Percentiles rank a stretch among this genome's conserved stretches.
phyloP scores from a whole-genome alignment of 2,329 filamentous ascomycete genomes.

The Bisporella sp. region DNA sequence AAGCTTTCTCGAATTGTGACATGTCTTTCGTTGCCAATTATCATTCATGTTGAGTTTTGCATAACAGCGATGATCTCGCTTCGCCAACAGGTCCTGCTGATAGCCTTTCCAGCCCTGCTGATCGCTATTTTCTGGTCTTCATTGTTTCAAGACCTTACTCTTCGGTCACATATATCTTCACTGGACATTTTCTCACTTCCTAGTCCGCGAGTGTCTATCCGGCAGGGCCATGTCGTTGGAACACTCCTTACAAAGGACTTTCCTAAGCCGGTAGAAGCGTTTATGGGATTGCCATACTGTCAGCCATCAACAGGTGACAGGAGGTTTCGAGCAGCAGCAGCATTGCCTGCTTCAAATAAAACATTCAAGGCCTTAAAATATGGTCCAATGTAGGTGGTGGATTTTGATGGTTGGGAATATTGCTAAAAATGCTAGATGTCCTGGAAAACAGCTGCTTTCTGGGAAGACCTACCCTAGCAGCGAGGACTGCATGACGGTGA shows the following conservation, averaged over 20 bases:
- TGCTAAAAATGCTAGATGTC: slow-evolving; percentile 22
- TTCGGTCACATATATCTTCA: no score
- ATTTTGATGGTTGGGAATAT: no score
- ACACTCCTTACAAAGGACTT: not conserved
- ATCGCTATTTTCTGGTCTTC: no score
- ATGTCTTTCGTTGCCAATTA: no score
- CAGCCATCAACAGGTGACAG: slow-evolving; percentile 1
- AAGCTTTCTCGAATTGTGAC: no score
- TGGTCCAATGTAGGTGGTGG: not conserved
- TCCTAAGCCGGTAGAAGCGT: slow-evolving; percentile 23
- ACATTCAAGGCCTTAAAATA: not conserved
- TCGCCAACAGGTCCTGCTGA: no score
- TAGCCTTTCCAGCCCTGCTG: no score
- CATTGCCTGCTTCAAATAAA: not conserved
- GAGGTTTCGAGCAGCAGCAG: slow-evolving; percentile 1
- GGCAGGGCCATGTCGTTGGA: not conserved
- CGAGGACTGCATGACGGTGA: slow-evolving; percentile 46
- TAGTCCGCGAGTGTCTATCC: no score
- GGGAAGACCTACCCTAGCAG: slow-evolving; percentile 15
- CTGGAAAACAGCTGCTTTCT: slow-evolving; percentile 23
- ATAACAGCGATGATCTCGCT: no score
- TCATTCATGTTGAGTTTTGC: no score
- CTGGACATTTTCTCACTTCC: no score
- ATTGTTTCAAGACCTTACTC: no score
- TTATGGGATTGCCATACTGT: slow-evolving; percentile 29